phyloP scores from a whole-genome alignment of 495 filamentous ascomycete species.

The Cercophora sp. region DNA sequence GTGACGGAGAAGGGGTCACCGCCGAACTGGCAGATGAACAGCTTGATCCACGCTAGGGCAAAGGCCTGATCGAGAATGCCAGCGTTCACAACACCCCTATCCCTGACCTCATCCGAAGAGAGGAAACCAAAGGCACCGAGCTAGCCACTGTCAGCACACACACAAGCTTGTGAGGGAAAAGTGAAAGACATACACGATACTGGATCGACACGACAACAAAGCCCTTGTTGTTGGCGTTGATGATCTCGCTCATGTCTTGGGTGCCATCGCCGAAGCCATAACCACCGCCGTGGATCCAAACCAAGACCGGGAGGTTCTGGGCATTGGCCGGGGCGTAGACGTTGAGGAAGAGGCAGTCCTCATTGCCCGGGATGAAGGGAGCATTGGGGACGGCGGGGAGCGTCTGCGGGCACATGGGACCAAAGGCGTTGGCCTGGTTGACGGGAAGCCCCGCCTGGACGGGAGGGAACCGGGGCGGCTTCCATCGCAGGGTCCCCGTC shows the following conservation, averaged over 20 bases:
- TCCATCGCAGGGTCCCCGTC: slow-evolving; percentile 4
- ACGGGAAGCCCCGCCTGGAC: not conserved
- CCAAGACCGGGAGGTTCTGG: slow-evolving; percentile 34
- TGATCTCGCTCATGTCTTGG: slow-evolving; percentile 34
- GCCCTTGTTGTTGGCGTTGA: slow-evolving; percentile 41
- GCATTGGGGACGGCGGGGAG: slow-evolving; percentile 14
- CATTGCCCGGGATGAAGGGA: slow-evolving; percentile 20
- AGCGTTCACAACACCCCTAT: slow-evolving; percentile 26
- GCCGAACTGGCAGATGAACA: slow-evolving; percentile 64
- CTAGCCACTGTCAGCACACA: slow-evolving; percentile 13
- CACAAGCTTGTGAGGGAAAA: not conserved
- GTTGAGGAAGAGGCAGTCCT: slow-evolving; percentile 45
- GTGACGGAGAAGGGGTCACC: slow-evolving; percentile 61
- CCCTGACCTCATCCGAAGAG: slow-evolving; percentile 22
- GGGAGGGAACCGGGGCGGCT: not conserved
- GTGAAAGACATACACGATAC: slow-evolving; percentile 31
- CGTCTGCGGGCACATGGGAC: slow-evolving; percentile 19
- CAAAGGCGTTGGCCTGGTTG: slow-evolving; percentile 8
- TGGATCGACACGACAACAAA: slow-evolving; percentile 46
- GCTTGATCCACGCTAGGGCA: slow-evolving; percentile 69
- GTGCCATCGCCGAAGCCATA: slow-evolving; percentile 37
- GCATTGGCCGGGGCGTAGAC: slow-evolving; percentile 35
- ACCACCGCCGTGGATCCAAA: slow-evolving; percentile 50
- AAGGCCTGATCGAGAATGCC: slow-evolving; percentile 56
- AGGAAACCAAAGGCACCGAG: slow-evolving; percentile 31